Evolutionary conservation across 306 rosid species (phyloP).

Genomic region (Astragalus membranaceus): DNA sequence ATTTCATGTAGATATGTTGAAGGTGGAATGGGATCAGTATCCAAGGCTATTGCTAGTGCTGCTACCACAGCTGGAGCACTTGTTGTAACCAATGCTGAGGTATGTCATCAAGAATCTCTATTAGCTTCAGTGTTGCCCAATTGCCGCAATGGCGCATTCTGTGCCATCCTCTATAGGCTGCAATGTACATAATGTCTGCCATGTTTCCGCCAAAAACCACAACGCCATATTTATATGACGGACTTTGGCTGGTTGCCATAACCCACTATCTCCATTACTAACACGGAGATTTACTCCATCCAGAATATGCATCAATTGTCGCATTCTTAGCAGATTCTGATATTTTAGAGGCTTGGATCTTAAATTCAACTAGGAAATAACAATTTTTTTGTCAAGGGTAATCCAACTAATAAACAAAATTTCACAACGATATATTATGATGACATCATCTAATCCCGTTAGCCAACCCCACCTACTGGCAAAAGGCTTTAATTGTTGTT

Average conservation of each 20-base stretch:
- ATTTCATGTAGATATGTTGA: constrained; percentile 67
- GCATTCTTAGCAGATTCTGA: constrained; percentile 3
- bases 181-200: too few species aligned
- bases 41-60: constrained; percentile 71
- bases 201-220: too few species aligned
- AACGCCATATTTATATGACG: too few species aligned
- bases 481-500: not conserved
- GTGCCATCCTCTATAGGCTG: too few species aligned
- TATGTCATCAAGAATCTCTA: constrained; percentile 28
- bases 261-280: too few species aligned
- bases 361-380: not conserved
- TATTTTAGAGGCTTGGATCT: not conserved
- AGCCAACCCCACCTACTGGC: not conserved
- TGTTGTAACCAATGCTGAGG: constrained; percentile 73
- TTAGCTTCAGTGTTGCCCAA: not conserved
- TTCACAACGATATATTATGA: not conserved
- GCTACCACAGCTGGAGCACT: constrained; percentile 78
- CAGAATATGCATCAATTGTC: not conserved
- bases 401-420: not conserved
- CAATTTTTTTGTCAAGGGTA: not conserved
- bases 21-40: constrained; percentile 99
- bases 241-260: too few species aligned
- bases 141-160: too few species aligned
- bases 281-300: not conserved
- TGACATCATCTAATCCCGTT: not conserved